These are phyloP conservation scores for Vitis cinerea DNA, from an alignment of 164 flowering plant genomes.

Conservation along the genomic window DNA sequence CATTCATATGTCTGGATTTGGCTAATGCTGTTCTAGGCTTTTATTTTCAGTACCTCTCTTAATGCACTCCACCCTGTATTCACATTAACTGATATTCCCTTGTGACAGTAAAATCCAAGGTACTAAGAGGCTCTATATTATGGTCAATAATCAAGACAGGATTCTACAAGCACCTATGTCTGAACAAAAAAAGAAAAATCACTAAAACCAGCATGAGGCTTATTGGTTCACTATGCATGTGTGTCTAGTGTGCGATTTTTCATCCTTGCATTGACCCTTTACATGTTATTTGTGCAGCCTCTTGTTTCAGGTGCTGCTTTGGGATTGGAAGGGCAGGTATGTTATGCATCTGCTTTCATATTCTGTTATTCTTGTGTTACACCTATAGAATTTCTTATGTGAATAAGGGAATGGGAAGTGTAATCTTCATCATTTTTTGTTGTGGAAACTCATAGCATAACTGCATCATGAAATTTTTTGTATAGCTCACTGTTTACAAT, in stretches of 20 bases:
- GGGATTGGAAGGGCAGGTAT: conserved; percentile 98
- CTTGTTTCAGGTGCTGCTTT: conserved; percentile 98
- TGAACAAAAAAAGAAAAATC: not conserved
- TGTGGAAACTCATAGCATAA: not conserved
- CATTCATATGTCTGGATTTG: too few relatives aligned
- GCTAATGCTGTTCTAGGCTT: too few relatives aligned
- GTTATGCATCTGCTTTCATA: not conserved
- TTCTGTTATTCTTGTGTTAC: not conserved
- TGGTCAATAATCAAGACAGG: not conserved
- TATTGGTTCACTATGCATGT: not conserved
- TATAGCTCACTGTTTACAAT: conserved; percentile 92
- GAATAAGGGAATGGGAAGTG: not conserved
- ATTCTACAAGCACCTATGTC: not conserved
- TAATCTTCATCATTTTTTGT: not conserved
- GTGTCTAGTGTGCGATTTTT: not conserved
- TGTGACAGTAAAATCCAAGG: too few relatives aligned
- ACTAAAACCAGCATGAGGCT: not conserved
- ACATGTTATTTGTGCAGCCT: conserved; percentile 57
- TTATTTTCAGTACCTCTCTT: too few relatives aligned
- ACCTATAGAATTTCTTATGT: not conserved
- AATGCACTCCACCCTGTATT: too few relatives aligned
- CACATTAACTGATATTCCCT: too few relatives aligned
- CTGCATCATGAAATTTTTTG: conserved; percentile 1
- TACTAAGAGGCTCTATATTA: too few relatives aligned
- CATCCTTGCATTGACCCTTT: not conserved